A percentile compares a stretch with the other conserved stretches of the same genome.
These are phyloP conservation scores for Sclerotinia sclerotiorum DNA, from an alignment of 2,329 filamentous ascomycete genomes.

Conservation along the genomic window DNA sequence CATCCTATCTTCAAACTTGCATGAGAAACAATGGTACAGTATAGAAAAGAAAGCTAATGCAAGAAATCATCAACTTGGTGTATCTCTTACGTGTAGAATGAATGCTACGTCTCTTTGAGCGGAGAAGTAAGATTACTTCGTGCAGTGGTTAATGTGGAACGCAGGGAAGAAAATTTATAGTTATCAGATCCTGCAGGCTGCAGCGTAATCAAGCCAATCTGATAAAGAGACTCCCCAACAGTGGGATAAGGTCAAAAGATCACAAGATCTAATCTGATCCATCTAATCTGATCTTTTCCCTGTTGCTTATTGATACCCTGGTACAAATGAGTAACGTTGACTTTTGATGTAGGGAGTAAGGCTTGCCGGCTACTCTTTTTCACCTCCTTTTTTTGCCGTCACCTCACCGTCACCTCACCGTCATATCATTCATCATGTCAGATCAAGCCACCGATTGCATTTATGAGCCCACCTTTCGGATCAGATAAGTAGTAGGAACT, in stretches of 20 bases:
- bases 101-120: no score
- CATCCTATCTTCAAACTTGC: no score
- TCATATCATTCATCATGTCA: neutral
- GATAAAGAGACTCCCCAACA: neutral
- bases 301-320: no score
- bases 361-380: neutral
- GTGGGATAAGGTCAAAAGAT: neutral
- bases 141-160: no score
- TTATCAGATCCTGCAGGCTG: neutral
- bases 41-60: no score
- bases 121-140: no score
- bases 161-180: no score
- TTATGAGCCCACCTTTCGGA: neutral
- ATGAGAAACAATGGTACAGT: no score
- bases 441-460: neutral
- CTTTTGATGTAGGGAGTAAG: neutral
- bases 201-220: neutral
- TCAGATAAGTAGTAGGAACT: constrained; percentile 1
- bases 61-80: no score
- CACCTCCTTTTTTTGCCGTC: neutral
- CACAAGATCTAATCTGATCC: constrained; percentile 5
- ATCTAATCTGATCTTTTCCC: constrained; percentile 9
- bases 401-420: neutral
- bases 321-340: no score
- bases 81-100: no score